phyloP scores from a whole-genome alignment of 2,329 filamentous ascomycete genomes.

The Endocalyx cinctus region DNA sequence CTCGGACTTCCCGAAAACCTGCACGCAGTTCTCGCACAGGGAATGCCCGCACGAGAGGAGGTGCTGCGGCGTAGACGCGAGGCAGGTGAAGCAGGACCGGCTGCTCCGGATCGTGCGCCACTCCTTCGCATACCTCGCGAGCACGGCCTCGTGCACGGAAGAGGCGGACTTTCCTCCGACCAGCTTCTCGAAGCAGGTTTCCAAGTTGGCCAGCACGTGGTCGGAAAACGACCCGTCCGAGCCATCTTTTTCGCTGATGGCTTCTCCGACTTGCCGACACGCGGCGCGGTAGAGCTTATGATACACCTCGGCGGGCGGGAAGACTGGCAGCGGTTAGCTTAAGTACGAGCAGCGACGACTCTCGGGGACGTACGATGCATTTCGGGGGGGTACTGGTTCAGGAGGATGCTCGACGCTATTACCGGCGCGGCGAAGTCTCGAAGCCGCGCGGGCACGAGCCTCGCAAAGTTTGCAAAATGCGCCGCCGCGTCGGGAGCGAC shows the following conservation, averaged over 20 bases:
- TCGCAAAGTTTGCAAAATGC: not conserved
- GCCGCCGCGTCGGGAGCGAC: not conserved
- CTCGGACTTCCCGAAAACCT: not conserved
- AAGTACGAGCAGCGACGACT: not conserved
- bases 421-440: not conserved
- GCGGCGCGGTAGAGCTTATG: constrained; percentile 3
- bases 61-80: not conserved
- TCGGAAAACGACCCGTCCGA: not conserved
- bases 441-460: not conserved
- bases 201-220: not conserved
- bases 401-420: not conserved
- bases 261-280: constrained; percentile 1
- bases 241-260: not conserved
- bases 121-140: not conserved
- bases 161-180: not conserved
- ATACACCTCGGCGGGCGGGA: not conserved
- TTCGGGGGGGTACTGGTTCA: not conserved
- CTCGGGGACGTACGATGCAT: not conserved
- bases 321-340: not conserved
- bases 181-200: not conserved
- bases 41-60: not conserved
- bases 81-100: not conserved
- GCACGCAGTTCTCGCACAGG: not conserved
- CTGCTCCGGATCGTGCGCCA: not conserved
- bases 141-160: not conserved